Evolutionary conservation across 441 rosid species (phyloP).

Genomic region (Daphne laureola): DNA sequence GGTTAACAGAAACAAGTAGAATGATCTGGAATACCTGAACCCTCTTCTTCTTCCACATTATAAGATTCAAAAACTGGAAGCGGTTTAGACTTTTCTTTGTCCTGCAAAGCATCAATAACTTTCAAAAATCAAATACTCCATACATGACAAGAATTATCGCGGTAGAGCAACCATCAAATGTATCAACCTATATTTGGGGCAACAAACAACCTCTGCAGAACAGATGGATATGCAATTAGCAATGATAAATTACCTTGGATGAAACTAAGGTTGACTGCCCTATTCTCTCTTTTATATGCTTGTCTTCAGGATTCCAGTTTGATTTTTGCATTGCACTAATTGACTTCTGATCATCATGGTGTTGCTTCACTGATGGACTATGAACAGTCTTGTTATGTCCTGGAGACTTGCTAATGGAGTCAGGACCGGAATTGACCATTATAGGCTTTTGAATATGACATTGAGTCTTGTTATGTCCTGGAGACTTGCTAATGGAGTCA

Average conservation of each 20-base stretch:
- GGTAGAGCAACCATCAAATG: neutral
- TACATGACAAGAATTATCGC: neutral
- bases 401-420: constrained; percentile 14
- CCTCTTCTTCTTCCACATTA: constrained; percentile 63
- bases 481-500: constrained; percentile 14
- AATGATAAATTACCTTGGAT: constrained; percentile 16
- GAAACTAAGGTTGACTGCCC: constrained; percentile 25
- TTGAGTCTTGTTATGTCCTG: constrained; percentile 22
- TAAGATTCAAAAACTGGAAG: constrained; percentile 72
- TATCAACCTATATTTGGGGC: too few species aligned
- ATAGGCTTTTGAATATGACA: neutral
- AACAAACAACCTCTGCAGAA: neutral
- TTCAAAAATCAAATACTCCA: constrained; percentile 8
- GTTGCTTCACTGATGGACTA: constrained; percentile 31
- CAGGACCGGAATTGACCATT: too few species aligned
- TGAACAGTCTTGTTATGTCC: constrained; percentile 25
- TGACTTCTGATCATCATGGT: constrained; percentile 25
- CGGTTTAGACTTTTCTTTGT: constrained; percentile 31
- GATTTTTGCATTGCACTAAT: constrained; percentile 18
- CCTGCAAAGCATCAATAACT: constrained; percentile 34
- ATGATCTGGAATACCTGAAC: constrained; percentile 56
- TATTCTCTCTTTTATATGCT: constrained; percentile 33
- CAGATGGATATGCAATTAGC: neutral
- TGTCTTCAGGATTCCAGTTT: constrained; percentile 26
- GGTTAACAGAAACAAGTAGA: constrained; percentile 1